Base-by-base conservation (phyloP, 2,329 filamentous ascomycete species). In the Fusarium floridanum region DNA sequence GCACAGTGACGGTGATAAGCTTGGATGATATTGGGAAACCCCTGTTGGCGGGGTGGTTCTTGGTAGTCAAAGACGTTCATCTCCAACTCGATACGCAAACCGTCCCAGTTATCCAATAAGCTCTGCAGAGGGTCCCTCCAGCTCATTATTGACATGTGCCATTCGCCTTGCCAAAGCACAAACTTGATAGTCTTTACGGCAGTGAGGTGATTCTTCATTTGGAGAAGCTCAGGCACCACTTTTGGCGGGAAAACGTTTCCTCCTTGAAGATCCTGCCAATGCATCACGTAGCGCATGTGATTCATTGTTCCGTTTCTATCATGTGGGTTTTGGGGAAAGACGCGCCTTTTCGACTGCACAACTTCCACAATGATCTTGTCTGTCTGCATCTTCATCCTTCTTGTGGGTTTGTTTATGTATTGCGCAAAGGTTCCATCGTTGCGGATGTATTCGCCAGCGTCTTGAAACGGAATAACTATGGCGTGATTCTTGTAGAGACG, bases 21-120 rank as follows among this genome's bases (percentile, higher is more conserved):
- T 24, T 67, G 64, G 48, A 67, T 37, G 32, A 37, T 64, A 24
- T 61, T 64, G 1, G 29, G 29, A 32, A 5, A 32, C 29, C 29
- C 29, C 29, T 32, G 29, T 32, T 32, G 29, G 11, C 29, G 29
- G 29, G 29, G 29, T 1, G 29, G 29, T 32, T 67, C 60, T 2
- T 39, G 14, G 20, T 34, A 70, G 12, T 64, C 60, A 20, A 70
- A 57, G 10, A 67, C 29, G 29, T 70, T 67, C 9, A 70, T 24
- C 36, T 70, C 41, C 7, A 70, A 4, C 1, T 48, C 11, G 11
- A 70, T 34, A 17, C 37, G 12, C 11, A 55, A 5, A 4, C 34
- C 6, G 4, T 16, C 20, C 64, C 64, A 70, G n/a, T 61, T n/a
- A 5, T 56, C 17, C 6, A 5, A 27, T 2, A 70, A 32, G 14